Evolutionary conservation across 2,329 filamentous ascomycete species (phyloP).

Genomic region (Cercospora sp.): DNA sequence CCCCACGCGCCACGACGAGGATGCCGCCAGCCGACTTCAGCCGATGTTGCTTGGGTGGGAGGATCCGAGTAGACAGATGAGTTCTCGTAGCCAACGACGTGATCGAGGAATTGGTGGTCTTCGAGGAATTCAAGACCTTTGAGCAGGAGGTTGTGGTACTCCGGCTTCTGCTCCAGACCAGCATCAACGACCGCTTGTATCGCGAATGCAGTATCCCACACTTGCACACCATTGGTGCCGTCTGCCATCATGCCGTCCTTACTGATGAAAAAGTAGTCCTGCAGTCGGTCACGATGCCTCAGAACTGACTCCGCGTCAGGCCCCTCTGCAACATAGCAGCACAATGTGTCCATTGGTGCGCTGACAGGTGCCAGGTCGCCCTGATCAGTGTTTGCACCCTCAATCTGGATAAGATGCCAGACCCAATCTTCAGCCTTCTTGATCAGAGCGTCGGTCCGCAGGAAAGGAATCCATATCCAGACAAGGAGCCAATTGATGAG

Average conservation of each 20-base stretch:
- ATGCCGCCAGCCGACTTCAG: conserved; percentile 67
- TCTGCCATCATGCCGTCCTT: conserved; percentile 90
- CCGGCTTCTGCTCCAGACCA: conserved; percentile 72
- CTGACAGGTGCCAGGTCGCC: conserved; percentile 86
- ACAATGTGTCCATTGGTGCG: conserved; percentile 83
- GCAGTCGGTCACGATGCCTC: conserved; percentile 75
- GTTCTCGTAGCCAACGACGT: conserved; percentile 71
- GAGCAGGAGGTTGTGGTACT: conserved; percentile 79
- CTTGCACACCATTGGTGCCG: conserved; percentile 96
- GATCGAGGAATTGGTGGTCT: conserved; percentile 83
- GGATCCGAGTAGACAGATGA: conserved; percentile 50
- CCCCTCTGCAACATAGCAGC: conserved; percentile 82
- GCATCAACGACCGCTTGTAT: conserved; percentile 81
- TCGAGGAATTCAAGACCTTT: conserved; percentile 86
- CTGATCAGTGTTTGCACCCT: conserved; percentile 90
- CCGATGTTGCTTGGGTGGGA: conserved; percentile 34
- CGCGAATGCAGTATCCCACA: conserved; percentile 91
- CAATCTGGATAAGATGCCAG: conserved; percentile 81
- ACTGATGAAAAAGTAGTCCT: conserved; percentile 91
- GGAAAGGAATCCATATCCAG: conserved; percentile 76
- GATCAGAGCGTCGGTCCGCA: conserved; percentile 67
- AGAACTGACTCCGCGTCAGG: conserved; percentile 69
- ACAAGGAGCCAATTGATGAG: conserved; percentile 74
- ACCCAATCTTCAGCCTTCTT: conserved; percentile 76
- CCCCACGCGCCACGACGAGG: conserved; percentile 91